These are phyloP conservation scores for Saccharum spontaneum DNA, from an alignment of 176 grass and related monocot species.

Conservation along the genomic window DNA sequence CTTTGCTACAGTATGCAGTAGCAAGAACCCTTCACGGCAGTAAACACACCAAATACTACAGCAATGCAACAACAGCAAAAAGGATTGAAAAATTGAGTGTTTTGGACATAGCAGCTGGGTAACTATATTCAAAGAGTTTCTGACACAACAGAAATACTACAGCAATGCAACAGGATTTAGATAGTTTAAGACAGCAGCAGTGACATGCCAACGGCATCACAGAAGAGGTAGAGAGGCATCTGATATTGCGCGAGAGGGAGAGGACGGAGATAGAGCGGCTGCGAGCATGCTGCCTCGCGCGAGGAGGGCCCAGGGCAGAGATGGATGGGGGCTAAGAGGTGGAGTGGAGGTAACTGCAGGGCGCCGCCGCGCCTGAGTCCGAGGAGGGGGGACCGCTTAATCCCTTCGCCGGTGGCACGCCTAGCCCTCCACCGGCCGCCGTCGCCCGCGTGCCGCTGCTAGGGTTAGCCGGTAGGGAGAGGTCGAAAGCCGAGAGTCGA, in stretches of 20 bases:
- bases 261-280: background rate
- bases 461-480: constrained; percentile 14
- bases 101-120: too few relatives aligned
- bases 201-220: too few relatives aligned
- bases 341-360: background rate
- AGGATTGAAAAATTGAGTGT: too few relatives aligned
- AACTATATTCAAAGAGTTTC: too few relatives aligned
- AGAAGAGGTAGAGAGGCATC: background rate
- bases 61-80: too few relatives aligned
- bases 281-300: background rate
- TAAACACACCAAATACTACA: too few relatives aligned
- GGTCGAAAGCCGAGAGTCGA: background rate
- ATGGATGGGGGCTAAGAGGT: background rate
- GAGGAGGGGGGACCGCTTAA: background rate
- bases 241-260: background rate
- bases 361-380: background rate
- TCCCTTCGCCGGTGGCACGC: background rate
- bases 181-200: too few relatives aligned
- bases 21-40: too few relatives aligned
- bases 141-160: too few relatives aligned
- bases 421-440: background rate
- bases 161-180: too few relatives aligned
- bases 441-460: constrained; percentile 20
- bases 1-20: too few relatives aligned
- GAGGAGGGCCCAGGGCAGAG: background rate